Evolutionary conservation across 306 rosid species (phyloP), one percentile per base, ranked within the genome.

Genomic region (Rosa chinensis): DNA sequence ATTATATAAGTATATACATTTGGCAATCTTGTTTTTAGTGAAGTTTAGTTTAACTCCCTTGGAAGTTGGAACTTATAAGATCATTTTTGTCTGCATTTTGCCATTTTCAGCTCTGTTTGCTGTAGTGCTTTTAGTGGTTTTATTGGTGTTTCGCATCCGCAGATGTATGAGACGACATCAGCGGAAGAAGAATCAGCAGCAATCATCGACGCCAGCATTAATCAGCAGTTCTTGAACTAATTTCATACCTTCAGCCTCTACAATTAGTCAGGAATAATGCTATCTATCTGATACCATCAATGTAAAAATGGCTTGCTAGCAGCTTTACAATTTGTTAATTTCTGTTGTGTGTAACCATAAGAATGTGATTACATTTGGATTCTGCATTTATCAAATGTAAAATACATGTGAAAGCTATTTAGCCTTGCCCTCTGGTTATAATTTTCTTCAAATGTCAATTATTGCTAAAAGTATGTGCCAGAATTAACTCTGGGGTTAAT

Each of bases 81-180:
- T 18, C 0, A 43, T 68, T 8, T 40, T 20, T 68, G 18, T 69
- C 52, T 69, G 50, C 73, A n/a, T 43, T n/a, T n/a, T n/a, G n/a
- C n/a, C n/a, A n/a, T n/a, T 43, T 42, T 64, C 62, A 63, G 70
- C 17, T 42, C 37, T 77, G 5, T 6, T 48, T 70, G 40, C 21
- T 48, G 5, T 25, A 47, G 58, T 47, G 21, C 55, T 71, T 71
- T 2, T 45, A 45, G 39, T 71, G 53, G 61, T 42, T 10, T 18
- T 40, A 49, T 6, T 48, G 28, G 68, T 76, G 45, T 70, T 39
- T 21, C 58, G 55, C 52, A 55, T 76, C 40, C 61, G 68, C 58
- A 81, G 21, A 17, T 61, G 0, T 39, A 39, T 2, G 43, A 39
- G 50, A 49, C 7, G 45, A 67, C 35, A 44, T 4, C 39, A 11